A percentile compares a stretch with the other conserved stretches of the same genome.
Evolutionary conservation across 352 stramenopile species (phyloP).

Genomic region (Pythium biforme): DNA sequence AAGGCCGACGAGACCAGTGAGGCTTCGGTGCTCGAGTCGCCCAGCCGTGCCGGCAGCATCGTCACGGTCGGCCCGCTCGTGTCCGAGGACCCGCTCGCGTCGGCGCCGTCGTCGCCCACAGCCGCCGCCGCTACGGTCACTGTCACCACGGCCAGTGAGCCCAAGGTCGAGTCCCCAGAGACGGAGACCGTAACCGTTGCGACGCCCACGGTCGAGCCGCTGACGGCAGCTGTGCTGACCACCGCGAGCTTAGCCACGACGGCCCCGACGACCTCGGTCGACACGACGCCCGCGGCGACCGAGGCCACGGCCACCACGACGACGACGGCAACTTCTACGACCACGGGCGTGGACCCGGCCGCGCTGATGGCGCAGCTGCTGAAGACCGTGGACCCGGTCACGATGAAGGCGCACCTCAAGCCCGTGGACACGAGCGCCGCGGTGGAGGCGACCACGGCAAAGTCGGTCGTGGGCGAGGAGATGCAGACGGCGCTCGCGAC

Average conservation of each 20-base stretch:
- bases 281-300: background rate
- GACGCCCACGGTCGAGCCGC: too few relatives aligned
- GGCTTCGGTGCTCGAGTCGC: conserved; percentile 43
- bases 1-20: conserved; percentile 61
- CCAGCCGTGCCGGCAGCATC: conserved; percentile 44
- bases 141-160: background rate
- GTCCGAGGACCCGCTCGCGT: background rate
- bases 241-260: background rate
- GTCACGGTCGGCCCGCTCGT: conserved; percentile 16
- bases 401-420: background rate
- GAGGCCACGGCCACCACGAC: background rate
- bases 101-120: conserved; percentile 7
- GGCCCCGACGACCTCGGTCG: background rate
- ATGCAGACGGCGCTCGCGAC: conserved; percentile 7
- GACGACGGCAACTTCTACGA: background rate
- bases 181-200: conserved; percentile 9
- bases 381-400: background rate
- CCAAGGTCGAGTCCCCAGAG: conserved; percentile 13
- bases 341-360: conserved; percentile 2
- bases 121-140: background rate
- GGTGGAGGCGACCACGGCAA: background rate
- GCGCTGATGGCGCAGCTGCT: conserved; percentile 12
- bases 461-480: conserved; percentile 11
- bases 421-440: background rate
- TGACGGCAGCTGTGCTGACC: too few relatives aligned